These are phyloP conservation scores for Candida sanyaensis DNA, from an alignment of 1,139 yeast genomes.

Conservation along the genomic window DNA sequence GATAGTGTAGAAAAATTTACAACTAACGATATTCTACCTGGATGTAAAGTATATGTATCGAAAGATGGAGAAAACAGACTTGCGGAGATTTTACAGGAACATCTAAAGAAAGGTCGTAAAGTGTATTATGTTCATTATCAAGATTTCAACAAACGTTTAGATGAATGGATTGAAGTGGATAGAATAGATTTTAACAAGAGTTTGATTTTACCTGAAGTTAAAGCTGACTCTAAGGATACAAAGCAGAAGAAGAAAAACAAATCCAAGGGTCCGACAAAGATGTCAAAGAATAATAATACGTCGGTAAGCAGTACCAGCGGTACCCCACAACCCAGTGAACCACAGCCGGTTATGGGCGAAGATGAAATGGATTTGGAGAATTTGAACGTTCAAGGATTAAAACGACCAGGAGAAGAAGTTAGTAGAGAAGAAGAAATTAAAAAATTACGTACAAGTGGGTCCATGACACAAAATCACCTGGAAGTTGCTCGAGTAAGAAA, in stretches of 20 bases:
- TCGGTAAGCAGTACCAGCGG: conserved; percentile 12
- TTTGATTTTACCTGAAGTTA: conserved; percentile 70
- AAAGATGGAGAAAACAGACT: conserved; percentile 79
- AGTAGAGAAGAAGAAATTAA: conserved; percentile 91
- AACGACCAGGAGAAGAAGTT: conserved; percentile 66
- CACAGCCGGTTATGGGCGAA: conserved; percentile 33
- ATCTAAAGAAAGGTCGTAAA: conserved; percentile 71
- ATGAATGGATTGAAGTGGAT: conserved; percentile 84
- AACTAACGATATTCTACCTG: conserved; percentile 57
- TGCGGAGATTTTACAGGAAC: conserved; percentile 85
- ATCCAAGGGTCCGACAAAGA: conserved; percentile 14
- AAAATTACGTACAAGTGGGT: conserved; percentile 87
- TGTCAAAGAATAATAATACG: conserved; percentile 11
- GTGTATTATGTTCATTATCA: conserved; percentile 92
- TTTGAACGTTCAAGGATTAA: conserved; percentile 79
- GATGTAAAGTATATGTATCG: conserved; percentile 78
- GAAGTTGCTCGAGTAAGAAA: conserved; percentile 93
- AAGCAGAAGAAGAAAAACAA: conserved; percentile 27
- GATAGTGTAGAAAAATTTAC: conserved; percentile 23
- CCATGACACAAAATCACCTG: conserved; percentile 89
- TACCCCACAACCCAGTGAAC: conserved; percentile 15
- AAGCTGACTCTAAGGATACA: conserved; percentile 42
- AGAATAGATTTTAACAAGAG: conserved; percentile 71
- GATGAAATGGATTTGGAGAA: conserved; percentile 88
- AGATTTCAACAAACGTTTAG: conserved; percentile 85